Evolutionary conservation across 257 asterid genomes (phyloP).

Genomic region (Mentha longifolia): DNA sequence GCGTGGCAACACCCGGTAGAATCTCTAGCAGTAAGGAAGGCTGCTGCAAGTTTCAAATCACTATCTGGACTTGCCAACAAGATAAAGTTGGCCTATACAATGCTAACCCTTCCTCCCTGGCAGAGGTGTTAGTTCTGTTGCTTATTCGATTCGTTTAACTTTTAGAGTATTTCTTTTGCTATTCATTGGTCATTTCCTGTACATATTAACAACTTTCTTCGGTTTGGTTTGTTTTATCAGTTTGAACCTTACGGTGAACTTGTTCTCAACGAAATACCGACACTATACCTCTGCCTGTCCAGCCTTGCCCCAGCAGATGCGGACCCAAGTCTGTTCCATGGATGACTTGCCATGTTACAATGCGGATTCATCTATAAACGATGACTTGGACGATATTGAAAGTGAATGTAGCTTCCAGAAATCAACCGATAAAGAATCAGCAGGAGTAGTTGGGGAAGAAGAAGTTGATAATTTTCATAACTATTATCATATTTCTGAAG

Average conservation of each 20-base stretch:
- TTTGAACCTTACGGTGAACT: constrained; percentile 74
- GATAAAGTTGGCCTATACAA: constrained; percentile 80
- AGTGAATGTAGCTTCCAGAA: constrained; percentile 33
- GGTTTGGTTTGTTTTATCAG: constrained; percentile 43
- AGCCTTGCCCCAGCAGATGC: constrained; percentile 50
- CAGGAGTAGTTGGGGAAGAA: constrained; percentile 1
- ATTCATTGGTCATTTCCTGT: not conserved
- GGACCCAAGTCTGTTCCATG: constrained; percentile 55
- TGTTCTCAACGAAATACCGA: constrained; percentile 88
- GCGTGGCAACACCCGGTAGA: constrained; percentile 98
- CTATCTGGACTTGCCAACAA: constrained; percentile 81
- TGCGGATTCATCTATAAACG: constrained; percentile 32
- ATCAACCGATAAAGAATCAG: constrained; percentile 21
- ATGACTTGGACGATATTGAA: constrained; percentile 34
- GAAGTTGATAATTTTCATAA: constrained; percentile 17
- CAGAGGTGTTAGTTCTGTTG: constrained; percentile 53
- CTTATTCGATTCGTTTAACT: not conserved
- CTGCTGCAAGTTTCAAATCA: constrained; percentile 74
- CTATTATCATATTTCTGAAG: constrained; percentile 24
- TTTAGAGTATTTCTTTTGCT: not conserved
- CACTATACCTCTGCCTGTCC: constrained; percentile 60
- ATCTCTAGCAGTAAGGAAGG: constrained; percentile 79
- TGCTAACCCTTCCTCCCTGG: constrained; percentile 92
- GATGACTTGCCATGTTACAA: constrained; percentile 86
- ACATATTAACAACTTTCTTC: not conserved